These are phyloP conservation scores for Xylariaceae sp. DNA, from an alignment of 2,329 filamentous ascomycete species.

Conservation along the genomic window DNA sequence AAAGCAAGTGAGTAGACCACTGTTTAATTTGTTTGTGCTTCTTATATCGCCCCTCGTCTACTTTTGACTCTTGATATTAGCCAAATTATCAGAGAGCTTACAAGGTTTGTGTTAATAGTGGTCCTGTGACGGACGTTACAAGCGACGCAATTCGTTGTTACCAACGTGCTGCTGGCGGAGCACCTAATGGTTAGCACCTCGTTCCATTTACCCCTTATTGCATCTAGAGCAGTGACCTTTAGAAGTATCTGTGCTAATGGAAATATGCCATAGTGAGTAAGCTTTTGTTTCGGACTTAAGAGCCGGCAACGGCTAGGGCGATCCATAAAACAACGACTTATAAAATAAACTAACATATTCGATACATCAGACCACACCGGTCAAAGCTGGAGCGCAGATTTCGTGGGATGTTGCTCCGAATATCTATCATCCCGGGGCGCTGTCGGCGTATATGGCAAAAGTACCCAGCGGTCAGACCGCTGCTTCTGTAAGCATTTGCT, in stretches of 20 bases:
- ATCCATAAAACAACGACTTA: slow-evolving; percentile 16
- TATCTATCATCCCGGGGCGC: slow-evolving; percentile 40
- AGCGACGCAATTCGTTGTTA: slow-evolving; percentile 42
- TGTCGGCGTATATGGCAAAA: slow-evolving; percentile 42
- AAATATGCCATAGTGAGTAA: no score
- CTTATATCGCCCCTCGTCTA: no score
- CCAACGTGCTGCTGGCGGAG: slow-evolving; percentile 32
- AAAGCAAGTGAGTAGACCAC: slow-evolving; percentile 21
- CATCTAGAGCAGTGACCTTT: no score
- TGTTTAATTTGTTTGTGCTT: no score
- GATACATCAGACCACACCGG: slow-evolving; percentile 19
- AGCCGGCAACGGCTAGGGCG: no score
- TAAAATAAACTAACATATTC: no score
- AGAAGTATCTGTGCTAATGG: no score
- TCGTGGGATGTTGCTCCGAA: slow-evolving; percentile 39
- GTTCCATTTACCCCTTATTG: no score
- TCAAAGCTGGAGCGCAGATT: slow-evolving; percentile 39
- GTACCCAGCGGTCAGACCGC: slow-evolving; percentile 37
- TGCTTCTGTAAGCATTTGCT: slow-evolving; percentile 23
- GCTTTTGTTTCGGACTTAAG: neutral
- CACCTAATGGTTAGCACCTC: slow-evolving; percentile 21
- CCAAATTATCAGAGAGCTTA: no score
- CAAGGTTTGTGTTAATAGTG: slow-evolving; percentile 24
- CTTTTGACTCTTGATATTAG: no score
- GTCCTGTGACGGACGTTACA: slow-evolving; percentile 40